These are phyloP conservation scores for Edaphochlamys debaryana DNA, from an alignment of 139 green algal species.

Conservation along the genomic window DNA sequence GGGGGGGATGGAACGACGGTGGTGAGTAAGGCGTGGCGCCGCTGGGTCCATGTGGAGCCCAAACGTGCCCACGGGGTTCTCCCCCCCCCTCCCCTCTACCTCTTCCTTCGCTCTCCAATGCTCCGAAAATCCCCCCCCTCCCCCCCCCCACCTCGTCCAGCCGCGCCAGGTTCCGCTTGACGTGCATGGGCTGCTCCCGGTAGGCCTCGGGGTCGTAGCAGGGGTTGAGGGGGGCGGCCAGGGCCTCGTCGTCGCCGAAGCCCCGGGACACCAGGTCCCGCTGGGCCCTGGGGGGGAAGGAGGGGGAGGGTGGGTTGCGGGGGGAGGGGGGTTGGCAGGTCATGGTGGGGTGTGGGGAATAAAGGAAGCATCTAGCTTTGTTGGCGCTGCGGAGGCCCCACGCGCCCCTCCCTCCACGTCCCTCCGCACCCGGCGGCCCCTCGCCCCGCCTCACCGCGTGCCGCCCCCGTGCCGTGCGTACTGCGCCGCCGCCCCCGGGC, in stretches of 20 bases:
- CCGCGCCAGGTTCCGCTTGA: constrained; percentile 75
- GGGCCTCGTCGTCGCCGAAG: constrained; percentile 82
- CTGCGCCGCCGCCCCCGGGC: neutral
- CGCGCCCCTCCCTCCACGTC: no score
- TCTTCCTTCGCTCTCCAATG: no score
- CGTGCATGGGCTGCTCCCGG: neutral
- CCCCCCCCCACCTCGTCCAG: constrained; percentile 86
- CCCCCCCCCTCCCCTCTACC: no score
- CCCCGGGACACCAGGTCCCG: constrained; percentile 58
- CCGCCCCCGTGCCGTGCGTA: constrained; percentile 4
- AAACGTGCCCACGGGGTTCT: no score
- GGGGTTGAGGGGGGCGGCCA: constrained; percentile 70
- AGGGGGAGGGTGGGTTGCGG: neutral
- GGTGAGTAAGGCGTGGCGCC: no score
- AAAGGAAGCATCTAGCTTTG: no score
- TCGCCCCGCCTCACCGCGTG: constrained; percentile 7
- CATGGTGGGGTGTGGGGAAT: neutral
- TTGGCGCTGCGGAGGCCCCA: no score
- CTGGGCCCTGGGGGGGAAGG: constrained; percentile 9
- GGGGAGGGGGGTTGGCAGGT: neutral
- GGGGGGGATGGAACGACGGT: no score
- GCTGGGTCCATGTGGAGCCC: no score
- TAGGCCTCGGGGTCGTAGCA: constrained; percentile 62
- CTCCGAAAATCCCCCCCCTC: no score
- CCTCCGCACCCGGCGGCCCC: no score